A percentile compares a stretch with the other conserved stretches of the same genome.
Evolutionary conservation across 2,329 filamentous ascomycete species (phyloP).

Genomic region (Fusarium sulawesiense): DNA sequence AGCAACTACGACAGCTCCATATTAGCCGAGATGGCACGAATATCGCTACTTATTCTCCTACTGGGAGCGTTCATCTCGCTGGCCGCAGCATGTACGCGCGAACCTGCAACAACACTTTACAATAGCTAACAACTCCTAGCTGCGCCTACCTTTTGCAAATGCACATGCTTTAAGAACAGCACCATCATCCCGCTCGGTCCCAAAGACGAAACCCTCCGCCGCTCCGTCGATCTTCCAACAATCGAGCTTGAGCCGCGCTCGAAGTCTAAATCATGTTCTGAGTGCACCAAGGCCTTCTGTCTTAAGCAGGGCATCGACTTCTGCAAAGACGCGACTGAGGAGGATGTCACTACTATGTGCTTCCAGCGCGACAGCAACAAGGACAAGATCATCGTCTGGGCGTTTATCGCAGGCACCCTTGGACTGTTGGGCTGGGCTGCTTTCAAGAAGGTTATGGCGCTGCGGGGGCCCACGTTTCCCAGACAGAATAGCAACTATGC

Average conservation of each 20-base stretch:
- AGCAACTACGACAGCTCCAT: conserved; percentile 7
- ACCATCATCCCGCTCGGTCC: conserved; percentile 73
- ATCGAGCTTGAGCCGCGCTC: conserved; percentile 46
- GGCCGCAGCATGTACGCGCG: conserved; percentile 57
- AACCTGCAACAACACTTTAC: background rate
- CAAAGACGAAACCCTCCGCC: conserved; percentile 48
- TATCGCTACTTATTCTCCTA: conserved; percentile 53
- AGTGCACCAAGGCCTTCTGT: conserved; percentile 75
- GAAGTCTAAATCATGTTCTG: conserved; percentile 63
- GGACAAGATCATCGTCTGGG: conserved; percentile 74
- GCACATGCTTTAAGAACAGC: conserved; percentile 76
- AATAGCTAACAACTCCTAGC: conserved; percentile 55
- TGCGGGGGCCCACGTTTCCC: conserved; percentile 49
- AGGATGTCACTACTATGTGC: conserved; percentile 71
- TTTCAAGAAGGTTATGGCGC: conserved; percentile 61
- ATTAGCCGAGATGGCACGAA: conserved; percentile 54
- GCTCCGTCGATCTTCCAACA: conserved; percentile 31
- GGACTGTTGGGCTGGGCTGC: conserved; percentile 71
- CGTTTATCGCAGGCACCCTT: conserved; percentile 68
- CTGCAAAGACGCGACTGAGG: conserved; percentile 70
- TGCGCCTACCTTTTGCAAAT: conserved; percentile 75
- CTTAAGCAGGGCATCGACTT: conserved; percentile 69
- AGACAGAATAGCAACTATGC: conserved; percentile 47
- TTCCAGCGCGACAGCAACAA: conserved; percentile 76
- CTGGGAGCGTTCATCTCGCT: conserved; percentile 52